These are phyloP conservation scores for Oryza meridionalis DNA, from an alignment of 176 grass and related monocot genomes.

Conservation along the genomic window DNA sequence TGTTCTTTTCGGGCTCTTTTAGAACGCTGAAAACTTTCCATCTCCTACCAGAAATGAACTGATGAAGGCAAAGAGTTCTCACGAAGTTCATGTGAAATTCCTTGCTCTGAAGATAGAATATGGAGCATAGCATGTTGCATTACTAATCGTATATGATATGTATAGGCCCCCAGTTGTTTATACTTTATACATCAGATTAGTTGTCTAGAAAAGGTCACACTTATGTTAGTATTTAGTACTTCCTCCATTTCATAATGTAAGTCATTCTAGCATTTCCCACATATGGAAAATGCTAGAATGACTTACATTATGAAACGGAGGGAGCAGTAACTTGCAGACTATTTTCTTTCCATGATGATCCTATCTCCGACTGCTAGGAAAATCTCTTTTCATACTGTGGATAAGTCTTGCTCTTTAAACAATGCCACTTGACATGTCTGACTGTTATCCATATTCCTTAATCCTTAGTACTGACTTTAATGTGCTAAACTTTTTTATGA, in stretches of 20 bases:
- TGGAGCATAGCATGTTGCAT: neutral
- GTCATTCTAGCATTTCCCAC: too few species aligned
- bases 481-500: slow-evolving; percentile 31
- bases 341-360: slow-evolving; percentile 23
- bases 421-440: slow-evolving; percentile 30
- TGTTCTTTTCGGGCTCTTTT: neutral
- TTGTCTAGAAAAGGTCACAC: slow-evolving; percentile 9
- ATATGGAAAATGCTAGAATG: too few species aligned
- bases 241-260: too few species aligned
- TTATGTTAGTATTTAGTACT: slow-evolving; percentile 30
- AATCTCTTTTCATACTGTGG: slow-evolving; percentile 20
- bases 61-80: neutral
- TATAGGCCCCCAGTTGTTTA: neutral
- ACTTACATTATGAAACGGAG: too few species aligned
- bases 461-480: slow-evolving; percentile 19
- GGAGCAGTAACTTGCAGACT: neutral
- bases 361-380: slow-evolving; percentile 1
- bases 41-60: neutral
- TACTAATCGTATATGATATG: neutral
- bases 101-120: neutral
- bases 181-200: neutral
- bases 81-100: neutral
- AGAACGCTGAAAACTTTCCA: neutral
- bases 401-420: slow-evolving; percentile 19
- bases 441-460: slow-evolving; percentile 13